Base-by-base conservation (phyloP, 805 yeast genomes). In the Pichia nanzhaoensis region DNA sequence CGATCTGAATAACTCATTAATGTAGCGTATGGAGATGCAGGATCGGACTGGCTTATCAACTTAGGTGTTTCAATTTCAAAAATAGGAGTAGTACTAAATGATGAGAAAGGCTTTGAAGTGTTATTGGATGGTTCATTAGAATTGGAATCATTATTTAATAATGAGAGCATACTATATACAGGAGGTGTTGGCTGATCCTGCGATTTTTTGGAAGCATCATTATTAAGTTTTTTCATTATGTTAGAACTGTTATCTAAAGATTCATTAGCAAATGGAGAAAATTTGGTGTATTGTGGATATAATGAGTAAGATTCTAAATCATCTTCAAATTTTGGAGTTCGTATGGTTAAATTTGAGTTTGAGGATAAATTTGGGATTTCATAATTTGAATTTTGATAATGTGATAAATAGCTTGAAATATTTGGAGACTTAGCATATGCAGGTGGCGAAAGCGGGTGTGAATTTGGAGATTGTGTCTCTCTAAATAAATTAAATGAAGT, bases 401-500 rank as follows among this genome's bases (percentile, higher is more conserved):
- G 16, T 2, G 36, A 9, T 18, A 39, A 30, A 13, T 37, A 28
- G 14, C 20, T 32, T 4, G 38, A 18, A 21, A 39, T 44, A 28
- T 33, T 36, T 16, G 51, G 48, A 24, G 52, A 42, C 22, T 34
- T 20, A 5, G 51, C 32, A 17, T 32, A 39, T 14, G 30, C 8
- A 8, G 39, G 38, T 20, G 37, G 41, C 28, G 34, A 37, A 28
- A 27, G 30, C 1, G 28, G 20, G 3, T 41, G 18, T 13, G 31
- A 4, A 13, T 30, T 21, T 14, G 21, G 32, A n/a, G 22, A 34
- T 10, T 24, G 41, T 7, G 39, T 27, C 16, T 45, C 48, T 32
- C 32, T 45, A 24, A 45, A 45, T 4, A 45, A 27, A 17, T 40
- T 45, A 19, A 45, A 18, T 12, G 49, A 40, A 2, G 46, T 38